Evolutionary conservation across 805 yeast species (phyloP).

Genomic region (Myxozyma vanderwaltii): DNA sequence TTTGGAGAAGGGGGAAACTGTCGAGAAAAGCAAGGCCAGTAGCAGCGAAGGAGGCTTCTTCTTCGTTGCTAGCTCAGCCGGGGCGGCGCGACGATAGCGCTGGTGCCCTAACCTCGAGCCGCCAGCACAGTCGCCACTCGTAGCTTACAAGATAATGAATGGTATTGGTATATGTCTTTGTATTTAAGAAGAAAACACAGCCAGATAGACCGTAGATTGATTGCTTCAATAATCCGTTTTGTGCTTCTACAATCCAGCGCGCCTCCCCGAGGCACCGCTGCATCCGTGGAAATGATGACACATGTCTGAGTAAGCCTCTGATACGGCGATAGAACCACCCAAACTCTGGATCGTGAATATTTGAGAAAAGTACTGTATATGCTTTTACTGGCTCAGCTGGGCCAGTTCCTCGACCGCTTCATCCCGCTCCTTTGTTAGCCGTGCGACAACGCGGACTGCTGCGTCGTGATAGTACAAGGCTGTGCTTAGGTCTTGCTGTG

Average conservation of each 20-base stretch:
- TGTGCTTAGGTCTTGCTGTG: slow-evolving; percentile 72
- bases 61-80: not conserved
- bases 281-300: too few relatives aligned
- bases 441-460: slow-evolving; percentile 81
- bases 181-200: too few relatives aligned
- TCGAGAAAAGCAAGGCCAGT: not conserved
- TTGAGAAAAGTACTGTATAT: too few relatives aligned
- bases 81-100: slow-evolving; percentile 3
- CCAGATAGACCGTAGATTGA: too few relatives aligned
- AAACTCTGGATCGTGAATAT: too few relatives aligned
- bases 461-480: slow-evolving; percentile 88
- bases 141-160: too few relatives aligned
- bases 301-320: too few relatives aligned
- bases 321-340: too few relatives aligned
- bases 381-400: not conserved
- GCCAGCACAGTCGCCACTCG: not conserved
- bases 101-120: not conserved
- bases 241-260: too few relatives aligned
- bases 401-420: slow-evolving; percentile 64
- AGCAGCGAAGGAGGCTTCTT: not conserved
- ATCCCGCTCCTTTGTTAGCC: slow-evolving; percentile 72
- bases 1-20: not conserved
- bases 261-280: too few relatives aligned
- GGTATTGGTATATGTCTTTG: not conserved
- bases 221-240: too few relatives aligned